Evolutionary conservation across 192 early-diverging fungal genomes (phyloP).

Genomic region (Umbelopsis isabellina): DNA sequence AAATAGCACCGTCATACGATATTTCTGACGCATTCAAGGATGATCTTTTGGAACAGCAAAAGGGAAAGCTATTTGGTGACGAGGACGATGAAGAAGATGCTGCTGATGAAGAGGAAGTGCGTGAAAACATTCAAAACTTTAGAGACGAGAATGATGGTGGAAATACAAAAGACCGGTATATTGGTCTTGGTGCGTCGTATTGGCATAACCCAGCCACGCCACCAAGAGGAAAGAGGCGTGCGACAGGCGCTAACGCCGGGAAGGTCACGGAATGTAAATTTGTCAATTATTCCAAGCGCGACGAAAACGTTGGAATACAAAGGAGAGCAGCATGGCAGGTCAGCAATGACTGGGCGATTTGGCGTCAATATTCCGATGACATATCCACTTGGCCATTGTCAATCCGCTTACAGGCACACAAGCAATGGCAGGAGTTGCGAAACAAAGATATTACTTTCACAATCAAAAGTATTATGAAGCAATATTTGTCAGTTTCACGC

Average conservation of each 20-base stretch:
- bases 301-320: not conserved
- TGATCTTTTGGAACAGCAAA: conserved; percentile 34
- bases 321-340: not conserved
- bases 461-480: conserved; percentile 21
- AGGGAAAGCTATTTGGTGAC: conserved; percentile 42
- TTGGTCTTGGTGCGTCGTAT: conserved; percentile 7
- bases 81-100: conserved; percentile 46
- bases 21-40: conserved; percentile 25
- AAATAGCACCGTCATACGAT: not conserved
- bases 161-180: conserved; percentile 8
- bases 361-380: conserved; percentile 18
- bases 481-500: conserved; percentile 21
- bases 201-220: conserved; percentile 9
- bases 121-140: conserved; percentile 47
- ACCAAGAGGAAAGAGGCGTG: not conserved
- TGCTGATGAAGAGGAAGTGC: conserved; percentile 53
- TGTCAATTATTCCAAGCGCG: not conserved
- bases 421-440: conserved; percentile 27
- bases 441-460: conserved; percentile 16
- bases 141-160: conserved; percentile 39
- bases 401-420: conserved; percentile 34
- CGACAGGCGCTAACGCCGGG: not conserved
- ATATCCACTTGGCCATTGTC: conserved; percentile 40
- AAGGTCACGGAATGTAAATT: not conserved
- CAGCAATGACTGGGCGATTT: conserved; percentile 1